Evolutionary conservation across 345 rosid genomes (phyloP).

Genomic region (Diplotaxis tenuifolia): DNA sequence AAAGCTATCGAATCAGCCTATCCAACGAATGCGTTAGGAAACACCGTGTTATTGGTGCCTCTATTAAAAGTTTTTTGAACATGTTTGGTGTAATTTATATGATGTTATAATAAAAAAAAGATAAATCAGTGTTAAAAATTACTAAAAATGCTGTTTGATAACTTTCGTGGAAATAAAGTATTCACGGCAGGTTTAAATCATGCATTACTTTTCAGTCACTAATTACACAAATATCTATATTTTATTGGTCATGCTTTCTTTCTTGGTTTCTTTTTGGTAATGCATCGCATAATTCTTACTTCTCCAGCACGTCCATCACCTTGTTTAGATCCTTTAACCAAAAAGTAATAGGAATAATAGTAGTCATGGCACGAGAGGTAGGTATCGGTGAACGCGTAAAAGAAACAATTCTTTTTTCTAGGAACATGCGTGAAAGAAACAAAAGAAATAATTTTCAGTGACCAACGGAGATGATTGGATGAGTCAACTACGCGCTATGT

Average conservation of each 20-base stretch:
- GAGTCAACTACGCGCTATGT: too few relatives aligned
- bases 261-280: background rate
- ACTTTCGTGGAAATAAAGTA: background rate
- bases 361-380: background rate
- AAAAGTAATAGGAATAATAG: background rate
- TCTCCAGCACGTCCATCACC: background rate
- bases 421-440: too few relatives aligned
- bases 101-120: too few relatives aligned
- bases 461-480: too few relatives aligned
- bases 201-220: background rate
- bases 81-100: too few relatives aligned
- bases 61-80: too few relatives aligned
- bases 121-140: too few relatives aligned
- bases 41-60: too few relatives aligned
- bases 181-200: background rate
- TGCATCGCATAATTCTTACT: background rate
- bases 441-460: too few relatives aligned
- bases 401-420: background rate
- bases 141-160: too few relatives aligned
- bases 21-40: too few relatives aligned
- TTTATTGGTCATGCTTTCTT: background rate
- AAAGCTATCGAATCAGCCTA: too few relatives aligned
- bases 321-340: background rate
- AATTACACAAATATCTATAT: background rate
- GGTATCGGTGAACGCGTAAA: background rate